Conservation (phyloP, 2,329 filamentous ascomycete species). For the Monilinia fructigena region DNA sequence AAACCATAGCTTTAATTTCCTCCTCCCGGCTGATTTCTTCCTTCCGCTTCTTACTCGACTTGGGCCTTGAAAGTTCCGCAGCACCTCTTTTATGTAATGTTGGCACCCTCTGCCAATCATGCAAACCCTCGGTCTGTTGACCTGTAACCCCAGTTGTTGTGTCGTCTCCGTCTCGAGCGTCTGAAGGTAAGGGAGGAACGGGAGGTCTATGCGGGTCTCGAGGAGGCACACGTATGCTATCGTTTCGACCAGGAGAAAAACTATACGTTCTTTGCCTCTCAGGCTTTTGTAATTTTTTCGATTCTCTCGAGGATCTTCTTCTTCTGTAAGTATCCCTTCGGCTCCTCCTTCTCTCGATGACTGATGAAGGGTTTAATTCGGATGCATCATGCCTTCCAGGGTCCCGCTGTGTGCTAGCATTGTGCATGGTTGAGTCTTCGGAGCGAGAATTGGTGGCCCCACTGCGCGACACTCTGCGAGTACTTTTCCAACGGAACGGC, state of each 20-base stretch:
- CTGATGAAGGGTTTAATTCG: conserved; percentile 36
- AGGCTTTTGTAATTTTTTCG: conserved; percentile 46
- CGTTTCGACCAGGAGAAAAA: conserved; percentile 60
- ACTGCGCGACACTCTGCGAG: conserved; percentile 57
- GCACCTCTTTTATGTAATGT: conserved; percentile 62
- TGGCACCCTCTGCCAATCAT: conserved; percentile 47
- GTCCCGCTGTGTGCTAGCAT: conserved; percentile 35
- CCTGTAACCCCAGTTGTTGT: conserved; percentile 31
- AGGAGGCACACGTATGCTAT: conserved; percentile 49
- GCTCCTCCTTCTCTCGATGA: conserved; percentile 40
- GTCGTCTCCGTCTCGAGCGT: conserved; percentile 31
- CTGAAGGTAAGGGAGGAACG: conserved; percentile 35
- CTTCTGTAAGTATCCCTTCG: conserved; percentile 37
- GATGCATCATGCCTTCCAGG: conserved; percentile 39
- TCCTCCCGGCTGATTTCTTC: conserved; percentile 77
- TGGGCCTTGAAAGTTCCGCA: conserved; percentile 62
- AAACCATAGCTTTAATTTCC: conserved; percentile 83
- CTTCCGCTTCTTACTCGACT: conserved; percentile 74
- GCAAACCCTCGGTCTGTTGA: conserved; percentile 30
- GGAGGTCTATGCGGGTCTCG: conserved; percentile 36
- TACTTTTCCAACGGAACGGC: conserved; percentile 76
- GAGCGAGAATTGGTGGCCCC: conserved; percentile 55
- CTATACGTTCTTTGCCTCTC: conserved; percentile 55
- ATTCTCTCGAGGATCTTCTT: conserved; percentile 38
- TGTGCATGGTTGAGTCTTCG: conserved; percentile 50